Conservation (phyloP, 164 flowering plant species). For the Malania oleifera region DNA sequence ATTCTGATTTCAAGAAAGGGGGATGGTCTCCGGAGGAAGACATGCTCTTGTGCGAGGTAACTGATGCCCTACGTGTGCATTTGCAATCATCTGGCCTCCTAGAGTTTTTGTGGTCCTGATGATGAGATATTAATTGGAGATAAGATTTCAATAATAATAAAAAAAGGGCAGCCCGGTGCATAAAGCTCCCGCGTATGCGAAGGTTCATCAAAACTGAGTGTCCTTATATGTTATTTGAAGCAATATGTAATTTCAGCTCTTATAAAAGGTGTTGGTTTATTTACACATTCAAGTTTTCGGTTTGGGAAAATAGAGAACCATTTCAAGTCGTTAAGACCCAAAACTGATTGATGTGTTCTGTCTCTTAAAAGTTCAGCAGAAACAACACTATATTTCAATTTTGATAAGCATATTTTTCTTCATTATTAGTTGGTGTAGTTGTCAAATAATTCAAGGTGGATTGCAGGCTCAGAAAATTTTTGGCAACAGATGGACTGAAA, state of each 20-base stretch:
- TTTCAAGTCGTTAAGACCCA: neutral
- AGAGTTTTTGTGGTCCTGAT: slow-evolving; percentile 1
- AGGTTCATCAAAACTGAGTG: no score
- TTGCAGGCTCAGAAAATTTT: slow-evolving; percentile 89
- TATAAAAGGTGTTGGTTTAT: no score
- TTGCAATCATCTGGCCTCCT: neutral
- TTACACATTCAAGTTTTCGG: no score
- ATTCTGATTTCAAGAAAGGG: slow-evolving; percentile 94
- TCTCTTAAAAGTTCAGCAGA: slow-evolving; percentile 10
- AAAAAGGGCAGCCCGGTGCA: no score
- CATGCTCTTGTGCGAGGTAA: slow-evolving; percentile 86
- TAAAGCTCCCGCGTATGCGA: no score
- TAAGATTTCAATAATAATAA: no score
- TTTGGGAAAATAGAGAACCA: neutral
- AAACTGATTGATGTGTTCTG: slow-evolving; percentile 1
- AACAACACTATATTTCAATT: neutral
- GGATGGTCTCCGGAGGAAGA: slow-evolving; percentile 99
- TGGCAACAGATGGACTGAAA: slow-evolving; percentile 98
- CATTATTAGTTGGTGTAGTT: slow-evolving; percentile 1
- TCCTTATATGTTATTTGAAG: no score
- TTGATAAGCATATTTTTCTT: neutral
- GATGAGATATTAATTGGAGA: neutral
- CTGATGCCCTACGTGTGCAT: neutral
- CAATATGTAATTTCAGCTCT: no score
- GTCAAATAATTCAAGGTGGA: slow-evolving; percentile 14